Base-by-base conservation (phyloP, 116 monocot species). In the Cymodocea nodosa region DNA sequence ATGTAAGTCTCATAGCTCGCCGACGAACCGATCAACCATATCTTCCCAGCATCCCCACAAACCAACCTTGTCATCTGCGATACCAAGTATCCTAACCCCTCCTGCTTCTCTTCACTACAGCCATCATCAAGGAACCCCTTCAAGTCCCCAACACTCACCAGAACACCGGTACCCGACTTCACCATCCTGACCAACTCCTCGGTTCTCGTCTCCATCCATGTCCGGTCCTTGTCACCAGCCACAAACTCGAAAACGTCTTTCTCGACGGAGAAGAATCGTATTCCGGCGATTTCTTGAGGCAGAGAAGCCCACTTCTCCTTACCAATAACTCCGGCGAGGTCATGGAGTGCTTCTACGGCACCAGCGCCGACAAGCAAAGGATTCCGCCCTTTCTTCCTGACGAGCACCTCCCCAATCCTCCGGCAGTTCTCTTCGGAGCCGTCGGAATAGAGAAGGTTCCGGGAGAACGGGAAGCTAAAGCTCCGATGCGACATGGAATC, bases 1-100 rank as follows among this genome's bases (percentile, higher is more conserved):
- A 86, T 75, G 56, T 98, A 98, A 15, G 75, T 81, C 79, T 99
- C 98, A n/a, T 99, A 92, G 19, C 75, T 86, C 16, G 84, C 82
- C 56, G 85, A 67, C 35, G 65, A 75, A 0, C 80, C 64, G 70
- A 99, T 82, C 62, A 99, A 62, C 88, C 92, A 92, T 49, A 99
- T 13, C 70, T 78, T 76, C 69, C 64, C 77, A 23, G 40, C 59
- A 23, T 70, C 64, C 13, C 23, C 37, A 72, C 76, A 84, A 62
- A 92, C 18, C 65, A 84, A 56, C 68, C 81, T 78, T 34, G 89
- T 78, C 37, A 92, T 18, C 76, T 86, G 82, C 63, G 67, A 35
- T 9, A 89, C 87, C 51, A 89, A 40, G 35, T 65, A 71, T 49
- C 63, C 49, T 50, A 66, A 76, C 25, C 69, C 61, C 18, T 53